A percentile compares a stretch with the other conserved stretches of the same genome.
Conservation (phyloP, 2,329 filamentous ascomycete species). For the Chaetomium strumarium region DNA sequence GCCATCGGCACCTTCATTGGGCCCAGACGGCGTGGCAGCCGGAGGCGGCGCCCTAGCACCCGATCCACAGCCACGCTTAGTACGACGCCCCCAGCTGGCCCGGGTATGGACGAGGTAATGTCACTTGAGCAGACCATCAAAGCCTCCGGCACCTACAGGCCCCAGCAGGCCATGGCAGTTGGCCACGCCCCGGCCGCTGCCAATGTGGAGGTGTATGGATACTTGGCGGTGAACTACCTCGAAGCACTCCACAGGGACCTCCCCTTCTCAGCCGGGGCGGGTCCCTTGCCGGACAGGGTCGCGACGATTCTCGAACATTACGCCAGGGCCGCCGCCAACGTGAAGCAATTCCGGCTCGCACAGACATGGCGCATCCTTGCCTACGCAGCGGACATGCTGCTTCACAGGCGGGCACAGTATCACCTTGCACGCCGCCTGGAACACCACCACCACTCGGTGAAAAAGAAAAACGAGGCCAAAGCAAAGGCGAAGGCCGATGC, state of each 20-base stretch:
- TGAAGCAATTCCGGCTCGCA: constrained; percentile 53
- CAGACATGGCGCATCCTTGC: constrained; percentile 59
- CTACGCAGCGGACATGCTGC: constrained; percentile 49
- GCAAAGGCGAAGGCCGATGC: constrained; percentile 26
- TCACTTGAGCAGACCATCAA: constrained; percentile 53
- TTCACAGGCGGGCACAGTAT: constrained; percentile 50
- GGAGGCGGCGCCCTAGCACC: constrained; percentile 38
- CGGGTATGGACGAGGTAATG: constrained; percentile 36
- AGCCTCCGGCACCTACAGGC: constrained; percentile 50
- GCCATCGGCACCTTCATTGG: constrained; percentile 55
- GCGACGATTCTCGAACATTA: constrained; percentile 49
- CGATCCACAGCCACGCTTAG: constrained; percentile 42
- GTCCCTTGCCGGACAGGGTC: constrained; percentile 43
- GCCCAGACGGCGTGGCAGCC: constrained; percentile 35
- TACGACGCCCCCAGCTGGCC: constrained; percentile 49
- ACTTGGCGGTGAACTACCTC: constrained; percentile 51
- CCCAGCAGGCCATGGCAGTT: constrained; percentile 58
- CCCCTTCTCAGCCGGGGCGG: constrained; percentile 35
- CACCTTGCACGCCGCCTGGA: constrained; percentile 48
- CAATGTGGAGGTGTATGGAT: constrained; percentile 48
- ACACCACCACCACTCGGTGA: constrained; percentile 26
- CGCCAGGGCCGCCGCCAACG: constrained; percentile 50
- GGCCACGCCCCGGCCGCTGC: constrained; percentile 49
- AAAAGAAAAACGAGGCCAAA: constrained; percentile 29
- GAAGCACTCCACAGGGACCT: constrained; percentile 46